Evolutionary conservation across 2,329 filamentous ascomycete genomes (phyloP).

Genomic region (Acrocalymma vagum): DNA sequence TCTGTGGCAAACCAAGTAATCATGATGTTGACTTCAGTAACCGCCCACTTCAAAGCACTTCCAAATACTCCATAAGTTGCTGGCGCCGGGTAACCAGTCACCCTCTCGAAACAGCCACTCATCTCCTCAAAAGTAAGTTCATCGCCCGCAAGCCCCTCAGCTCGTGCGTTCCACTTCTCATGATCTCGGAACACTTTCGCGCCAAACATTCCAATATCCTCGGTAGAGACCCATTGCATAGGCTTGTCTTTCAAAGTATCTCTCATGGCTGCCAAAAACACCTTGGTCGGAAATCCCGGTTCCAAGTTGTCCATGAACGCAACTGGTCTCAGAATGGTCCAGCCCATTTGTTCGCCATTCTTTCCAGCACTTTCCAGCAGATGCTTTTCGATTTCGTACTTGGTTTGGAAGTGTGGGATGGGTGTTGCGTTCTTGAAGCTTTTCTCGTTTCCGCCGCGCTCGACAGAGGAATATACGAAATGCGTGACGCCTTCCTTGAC

Average conservation of each 20-base stretch:
- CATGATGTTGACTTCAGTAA: slow-evolving; percentile 58
- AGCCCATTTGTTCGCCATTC: slow-evolving; percentile 59
- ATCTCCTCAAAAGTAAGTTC: slow-evolving; percentile 59
- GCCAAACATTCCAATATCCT: slow-evolving; percentile 63
- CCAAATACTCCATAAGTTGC: slow-evolving; percentile 53
- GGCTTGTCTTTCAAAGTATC: slow-evolving; percentile 52
- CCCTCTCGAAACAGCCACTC: slow-evolving; percentile 55
- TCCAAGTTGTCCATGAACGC: slow-evolving; percentile 70
- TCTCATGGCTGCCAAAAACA: slow-evolving; percentile 57
- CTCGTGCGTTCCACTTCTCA: slow-evolving; percentile 53
- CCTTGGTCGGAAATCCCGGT: slow-evolving; percentile 57
- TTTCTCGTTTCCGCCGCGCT: slow-evolving; percentile 66
- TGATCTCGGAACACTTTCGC: slow-evolving; percentile 59
- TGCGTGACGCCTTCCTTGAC: slow-evolving; percentile 64
- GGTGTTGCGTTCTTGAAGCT: slow-evolving; percentile 56
- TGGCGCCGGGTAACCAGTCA: slow-evolving; percentile 55
- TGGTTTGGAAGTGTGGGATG: slow-evolving; percentile 70
- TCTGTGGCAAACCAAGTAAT: slow-evolving; percentile 60
- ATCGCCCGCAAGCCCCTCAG: slow-evolving; percentile 62
- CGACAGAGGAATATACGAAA: slow-evolving; percentile 71
- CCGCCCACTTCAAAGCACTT: slow-evolving; percentile 48
- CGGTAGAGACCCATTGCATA: slow-evolving; percentile 49
- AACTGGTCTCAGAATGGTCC: slow-evolving; percentile 69
- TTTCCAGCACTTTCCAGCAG: slow-evolving; percentile 58
- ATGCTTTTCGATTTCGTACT: slow-evolving; percentile 69